These are phyloP conservation scores for Pelargonium myrrhifolium DNA, from an alignment of 441 rosid genomes.

Conservation along the genomic window DNA sequence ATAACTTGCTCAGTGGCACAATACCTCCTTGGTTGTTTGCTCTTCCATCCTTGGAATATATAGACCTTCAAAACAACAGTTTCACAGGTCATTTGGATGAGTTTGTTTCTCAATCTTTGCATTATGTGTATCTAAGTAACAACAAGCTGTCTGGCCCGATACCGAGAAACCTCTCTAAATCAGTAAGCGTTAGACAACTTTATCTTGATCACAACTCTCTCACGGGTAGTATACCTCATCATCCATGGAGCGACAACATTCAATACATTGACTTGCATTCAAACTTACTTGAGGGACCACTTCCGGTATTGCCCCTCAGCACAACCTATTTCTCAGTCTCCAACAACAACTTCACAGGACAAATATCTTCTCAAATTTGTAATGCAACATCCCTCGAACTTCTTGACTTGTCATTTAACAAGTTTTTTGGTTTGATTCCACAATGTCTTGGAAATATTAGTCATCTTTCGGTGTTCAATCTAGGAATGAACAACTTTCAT, in stretches of 20 bases:
- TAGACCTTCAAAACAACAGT: not conserved
- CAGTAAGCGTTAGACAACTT: too few species aligned
- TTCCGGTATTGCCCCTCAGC: not conserved
- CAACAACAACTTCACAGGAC: not conserved
- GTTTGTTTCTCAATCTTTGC: too few species aligned
- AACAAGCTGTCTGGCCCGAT: too few species aligned
- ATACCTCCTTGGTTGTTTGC: not conserved
- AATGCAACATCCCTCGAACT: not conserved
- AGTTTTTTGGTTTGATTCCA: not conserved
- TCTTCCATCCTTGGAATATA: not conserved
- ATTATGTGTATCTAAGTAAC: not conserved
- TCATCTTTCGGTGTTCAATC: not conserved
- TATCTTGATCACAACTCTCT: conserved; percentile 13
- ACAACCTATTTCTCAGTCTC: not conserved
- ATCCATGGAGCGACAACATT: not conserved
- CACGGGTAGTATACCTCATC: not conserved
- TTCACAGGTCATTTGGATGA: too few species aligned
- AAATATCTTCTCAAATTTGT: not conserved
- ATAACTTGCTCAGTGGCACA: too few species aligned
- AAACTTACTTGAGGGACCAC: not conserved
- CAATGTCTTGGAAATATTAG: not conserved
- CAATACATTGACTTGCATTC: not conserved
- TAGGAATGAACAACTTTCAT: not conserved
- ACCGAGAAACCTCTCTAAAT: too few species aligned
- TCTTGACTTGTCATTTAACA: not conserved